These are phyloP conservation scores for Paradendryphiella salina DNA, from an alignment of 2,329 filamentous ascomycete species.

Conservation along the genomic window DNA sequence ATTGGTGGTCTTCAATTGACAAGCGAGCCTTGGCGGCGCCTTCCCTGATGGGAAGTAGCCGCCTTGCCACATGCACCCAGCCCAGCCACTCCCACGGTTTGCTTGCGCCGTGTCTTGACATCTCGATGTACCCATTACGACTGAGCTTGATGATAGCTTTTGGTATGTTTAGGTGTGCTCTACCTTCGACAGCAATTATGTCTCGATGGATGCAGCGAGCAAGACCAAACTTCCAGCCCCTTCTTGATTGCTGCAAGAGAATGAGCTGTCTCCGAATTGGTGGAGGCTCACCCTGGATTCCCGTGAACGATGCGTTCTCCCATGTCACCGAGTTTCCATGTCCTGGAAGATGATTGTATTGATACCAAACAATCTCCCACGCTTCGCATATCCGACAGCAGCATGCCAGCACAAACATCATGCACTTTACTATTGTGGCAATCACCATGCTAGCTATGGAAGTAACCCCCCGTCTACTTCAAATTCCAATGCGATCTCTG, in stretches of 20 bases:
- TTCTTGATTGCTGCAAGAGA: too few relatives aligned
- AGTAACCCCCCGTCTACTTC: not conserved
- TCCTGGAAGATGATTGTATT: not conserved
- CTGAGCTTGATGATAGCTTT: too few relatives aligned
- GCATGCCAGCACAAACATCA: slow-evolving; percentile 1
- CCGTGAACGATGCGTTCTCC: not conserved
- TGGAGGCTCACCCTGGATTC: not conserved
- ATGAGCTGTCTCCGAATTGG: too few relatives aligned
- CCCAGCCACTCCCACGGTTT: not conserved
- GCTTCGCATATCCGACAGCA: not conserved
- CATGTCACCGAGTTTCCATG: too few relatives aligned
- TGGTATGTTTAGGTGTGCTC: too few relatives aligned
- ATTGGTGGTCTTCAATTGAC: slow-evolving; percentile 10
- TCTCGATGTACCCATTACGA: too few relatives aligned
- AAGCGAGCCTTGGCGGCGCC: slow-evolving; percentile 30
- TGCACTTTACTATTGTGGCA: not conserved
- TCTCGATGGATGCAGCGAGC: too few relatives aligned
- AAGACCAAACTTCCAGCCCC: too few relatives aligned
- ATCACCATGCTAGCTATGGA: not conserved
- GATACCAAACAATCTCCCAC: not conserved
- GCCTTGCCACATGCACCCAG: not conserved
- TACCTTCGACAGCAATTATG: too few relatives aligned
- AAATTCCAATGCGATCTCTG: not conserved
- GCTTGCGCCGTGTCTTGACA: too few relatives aligned
- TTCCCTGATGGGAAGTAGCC: slow-evolving; percentile 10